Evolutionary conservation across 108 stramenopile genomes (phyloP), one percentile per base, ranked within the genome.

Genomic region (Epithemia pelagica): DNA sequence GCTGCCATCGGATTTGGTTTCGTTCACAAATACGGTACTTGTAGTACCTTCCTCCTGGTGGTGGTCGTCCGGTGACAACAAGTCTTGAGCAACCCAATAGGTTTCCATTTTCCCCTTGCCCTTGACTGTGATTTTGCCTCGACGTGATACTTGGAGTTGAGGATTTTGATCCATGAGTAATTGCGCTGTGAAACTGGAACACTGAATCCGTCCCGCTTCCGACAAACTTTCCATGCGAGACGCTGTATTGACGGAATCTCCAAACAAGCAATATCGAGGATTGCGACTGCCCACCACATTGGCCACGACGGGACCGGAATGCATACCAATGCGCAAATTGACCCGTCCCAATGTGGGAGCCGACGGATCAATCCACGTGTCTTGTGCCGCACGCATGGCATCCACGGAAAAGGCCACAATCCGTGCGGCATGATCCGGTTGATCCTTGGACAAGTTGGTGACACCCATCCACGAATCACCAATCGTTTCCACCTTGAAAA

Each of bases 401-500:
- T 79, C 85, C 52, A 84, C 64, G 0, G 88, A 69, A 74, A 86
- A 89, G 24, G 78, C 62, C 19, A 81, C 85, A 62, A 89, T 71
- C 20, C 85, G 81, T 61, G 86, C 82, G 52, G 79, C 83, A 62
- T 84, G 83, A 68, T 86, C 79, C 2, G 53, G 29, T 69, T 88
- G 90, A 15, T 83, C 63, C 22, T 64, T 84, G 32, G 82, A 77
- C 2, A 86, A 65, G 59, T 86, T 84, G 5, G 74, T 71, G 24
- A 79, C 82, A 18, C 66, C 87, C 74, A 88, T 75, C 52, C 78
- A 85, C 1, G 82, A 78, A 57, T 85, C 82, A 22, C 87, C 87
- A 62, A 89, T 86, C 0, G 83, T 87, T 61, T 91, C 89, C 18
- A 91, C 83, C 65, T 91, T 88, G 71, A 82, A 88, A 20, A 87